phyloP scores from a whole-genome alignment of 169 alveolate species.

The Cryptosporidium viatorum region DNA sequence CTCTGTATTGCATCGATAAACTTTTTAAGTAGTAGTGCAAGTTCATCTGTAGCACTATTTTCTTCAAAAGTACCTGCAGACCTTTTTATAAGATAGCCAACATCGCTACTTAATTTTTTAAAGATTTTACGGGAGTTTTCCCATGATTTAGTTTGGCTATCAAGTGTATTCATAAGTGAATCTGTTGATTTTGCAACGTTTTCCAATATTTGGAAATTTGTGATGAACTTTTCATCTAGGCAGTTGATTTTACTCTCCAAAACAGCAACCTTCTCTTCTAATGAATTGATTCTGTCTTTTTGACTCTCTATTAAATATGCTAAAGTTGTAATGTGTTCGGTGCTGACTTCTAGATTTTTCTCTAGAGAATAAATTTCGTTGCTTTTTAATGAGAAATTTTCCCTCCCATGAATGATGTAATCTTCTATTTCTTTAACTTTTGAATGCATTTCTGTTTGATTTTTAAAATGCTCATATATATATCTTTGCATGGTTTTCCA shows the following conservation, averaged over 20 bases:
- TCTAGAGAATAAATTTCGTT: not conserved
- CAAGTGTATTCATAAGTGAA: constrained; percentile 14
- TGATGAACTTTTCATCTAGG: constrained; percentile 15
- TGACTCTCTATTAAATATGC: constrained; percentile 7
- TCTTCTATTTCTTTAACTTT: constrained; percentile 54
- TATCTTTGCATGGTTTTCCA: constrained; percentile 48
- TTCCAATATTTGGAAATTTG: constrained; percentile 14
- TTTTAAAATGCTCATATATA: constrained; percentile 37
- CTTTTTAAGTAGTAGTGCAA: constrained; percentile 15
- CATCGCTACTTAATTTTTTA: constrained; percentile 45
- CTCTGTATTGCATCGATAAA: constrained; percentile 27
- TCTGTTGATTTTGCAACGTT: constrained; percentile 34
- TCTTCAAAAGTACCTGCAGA: constrained; percentile 37
- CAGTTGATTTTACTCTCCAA: not conserved
- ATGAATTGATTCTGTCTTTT: constrained; percentile 2
- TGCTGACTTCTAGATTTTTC: constrained; percentile 39
- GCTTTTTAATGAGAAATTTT: not conserved
- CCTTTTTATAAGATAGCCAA: constrained; percentile 23
- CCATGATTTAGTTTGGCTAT: constrained; percentile 44
- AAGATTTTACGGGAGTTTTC: not conserved
- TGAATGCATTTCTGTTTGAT: constrained; percentile 35
- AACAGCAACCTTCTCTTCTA: constrained; percentile 12
- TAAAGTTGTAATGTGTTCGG: constrained; percentile 52
- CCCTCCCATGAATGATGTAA: not conserved
- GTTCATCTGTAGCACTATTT: constrained; percentile 27